A percentile compares a stretch with the other conserved stretches of the same genome.
Conservation (phyloP, 2,329 filamentous ascomycete species). For the Apiospora marii region DNA sequence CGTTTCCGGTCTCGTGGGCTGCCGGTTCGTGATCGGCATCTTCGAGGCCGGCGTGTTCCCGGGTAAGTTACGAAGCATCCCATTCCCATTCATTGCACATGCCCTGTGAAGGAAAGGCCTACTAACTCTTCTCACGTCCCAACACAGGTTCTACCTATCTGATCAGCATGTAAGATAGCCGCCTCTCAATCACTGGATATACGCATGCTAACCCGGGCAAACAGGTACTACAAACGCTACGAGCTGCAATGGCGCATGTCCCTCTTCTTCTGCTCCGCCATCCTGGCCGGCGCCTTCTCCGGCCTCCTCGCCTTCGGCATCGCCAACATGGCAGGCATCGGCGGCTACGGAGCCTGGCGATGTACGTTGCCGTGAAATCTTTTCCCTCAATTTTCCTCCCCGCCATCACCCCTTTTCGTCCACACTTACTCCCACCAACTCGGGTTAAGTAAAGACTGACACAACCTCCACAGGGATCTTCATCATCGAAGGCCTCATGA, state of each 20-base stretch:
- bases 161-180: slow-evolving; percentile 35
- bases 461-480: slow-evolving; percentile 48
- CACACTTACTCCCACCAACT: too few relatives aligned
- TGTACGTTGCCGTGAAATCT: too few relatives aligned
- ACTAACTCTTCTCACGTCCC: neutral
- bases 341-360: slow-evolving; percentile 54
- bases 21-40: slow-evolving; percentile 53
- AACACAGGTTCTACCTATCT: slow-evolving; percentile 34
- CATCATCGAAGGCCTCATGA: slow-evolving; percentile 50
- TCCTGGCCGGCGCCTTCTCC: slow-evolving; percentile 52
- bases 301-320: slow-evolving; percentile 59
- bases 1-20: slow-evolving; percentile 48
- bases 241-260: slow-evolving; percentile 57
- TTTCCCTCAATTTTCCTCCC: too few relatives aligned
- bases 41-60: slow-evolving; percentile 57
- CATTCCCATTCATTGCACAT: neutral
- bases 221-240: slow-evolving; percentile 56
- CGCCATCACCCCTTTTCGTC: neutral
- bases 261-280: slow-evolving; percentile 51
- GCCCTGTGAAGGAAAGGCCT: neutral
- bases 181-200: neutral
- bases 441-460: too few relatives aligned
- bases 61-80: slow-evolving; percentile 34
- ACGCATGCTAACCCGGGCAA: slow-evolving; percentile 28
- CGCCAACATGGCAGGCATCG: slow-evolving; percentile 50